A percentile compares a stretch with the other conserved stretches of the same genome.
phyloP scores from a whole-genome alignment of 768 basidiomycete genomes.

The Trametes punicea region DNA sequence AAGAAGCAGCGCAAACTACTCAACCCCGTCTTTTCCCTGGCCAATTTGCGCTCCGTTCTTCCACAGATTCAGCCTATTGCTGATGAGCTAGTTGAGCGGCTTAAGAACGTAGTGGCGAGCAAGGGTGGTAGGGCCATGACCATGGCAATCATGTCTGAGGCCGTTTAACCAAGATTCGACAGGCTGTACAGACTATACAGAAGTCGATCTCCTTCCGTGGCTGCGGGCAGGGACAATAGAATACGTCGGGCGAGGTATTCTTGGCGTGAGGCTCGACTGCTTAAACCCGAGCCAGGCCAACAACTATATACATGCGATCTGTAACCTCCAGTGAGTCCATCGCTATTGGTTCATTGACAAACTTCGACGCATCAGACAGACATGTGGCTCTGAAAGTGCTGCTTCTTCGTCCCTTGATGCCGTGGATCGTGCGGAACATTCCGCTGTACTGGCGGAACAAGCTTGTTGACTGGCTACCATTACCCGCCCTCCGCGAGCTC shows the following conservation, averaged over 20 bases:
- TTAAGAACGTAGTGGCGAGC: constrained; percentile 23
- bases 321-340: constrained; percentile 30
- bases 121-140: constrained; percentile 23
- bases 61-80: constrained; percentile 33
- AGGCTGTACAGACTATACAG: constrained; percentile 22
- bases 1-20: constrained; percentile 29
- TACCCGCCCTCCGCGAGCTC: constrained; percentile 28
- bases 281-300: constrained; percentile 27
- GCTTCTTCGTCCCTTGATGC: constrained; percentile 33
- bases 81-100: constrained; percentile 23
- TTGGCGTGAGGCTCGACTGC: constrained; percentile 35
- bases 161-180: not conserved
- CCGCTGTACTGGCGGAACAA: constrained; percentile 28
- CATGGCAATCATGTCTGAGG: not conserved
- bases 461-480: constrained; percentile 33
- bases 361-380: constrained; percentile 16
- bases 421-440: constrained; percentile 30
- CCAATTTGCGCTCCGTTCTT: constrained; percentile 22
- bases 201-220: constrained; percentile 36
- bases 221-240: constrained; percentile 34
- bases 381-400: constrained; percentile 26
- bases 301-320: constrained; percentile 31
- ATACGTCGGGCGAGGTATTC: constrained; percentile 33
- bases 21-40: constrained; percentile 27
- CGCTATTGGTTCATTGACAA: not conserved